These are phyloP conservation scores for Aspergillus sp. DNA, from an alignment of 2,329 filamentous ascomycete species.

Conservation along the genomic window DNA sequence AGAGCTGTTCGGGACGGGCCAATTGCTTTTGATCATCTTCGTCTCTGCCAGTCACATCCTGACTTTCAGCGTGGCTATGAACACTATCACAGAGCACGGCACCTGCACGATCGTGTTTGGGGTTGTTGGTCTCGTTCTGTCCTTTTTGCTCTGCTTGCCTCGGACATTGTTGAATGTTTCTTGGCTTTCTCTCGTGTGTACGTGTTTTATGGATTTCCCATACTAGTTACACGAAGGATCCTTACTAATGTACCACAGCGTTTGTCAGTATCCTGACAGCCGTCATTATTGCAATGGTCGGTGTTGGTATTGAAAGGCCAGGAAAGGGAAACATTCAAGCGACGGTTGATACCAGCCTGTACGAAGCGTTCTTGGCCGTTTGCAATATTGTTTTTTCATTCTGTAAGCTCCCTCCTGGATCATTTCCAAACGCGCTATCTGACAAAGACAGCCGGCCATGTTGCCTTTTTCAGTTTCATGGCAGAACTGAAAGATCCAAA, in stretches of 20 bases:
- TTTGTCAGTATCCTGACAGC: conserved; percentile 57
- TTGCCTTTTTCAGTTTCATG: conserved; percentile 61
- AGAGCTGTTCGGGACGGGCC: conserved; percentile 54
- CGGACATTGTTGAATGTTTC: conserved; percentile 55
- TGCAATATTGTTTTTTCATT: conserved; percentile 64
- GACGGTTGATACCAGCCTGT: conserved; percentile 38
- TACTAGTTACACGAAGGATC: neutral
- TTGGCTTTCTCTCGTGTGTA: conserved; percentile 51
- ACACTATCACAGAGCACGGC: conserved; percentile 52
- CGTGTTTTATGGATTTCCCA: neutral
- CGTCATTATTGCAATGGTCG: conserved; percentile 59
- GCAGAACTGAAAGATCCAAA: conserved; percentile 54
- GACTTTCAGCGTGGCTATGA: conserved; percentile 61
- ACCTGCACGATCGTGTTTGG: conserved; percentile 57
- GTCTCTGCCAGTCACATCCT: conserved; percentile 61
- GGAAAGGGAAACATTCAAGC: conserved; percentile 24
- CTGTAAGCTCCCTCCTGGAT: conserved; percentile 37
- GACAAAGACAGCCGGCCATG: conserved; percentile 48
- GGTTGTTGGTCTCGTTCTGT: conserved; percentile 51
- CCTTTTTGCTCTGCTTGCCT: conserved; percentile 51
- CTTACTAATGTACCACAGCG: conserved; percentile 17
- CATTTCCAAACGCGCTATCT: conserved; percentile 47
- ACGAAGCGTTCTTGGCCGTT: conserved; percentile 51
- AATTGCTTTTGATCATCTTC: conserved; percentile 57
- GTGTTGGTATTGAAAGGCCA: conserved; percentile 47